phyloP scores from a whole-genome alignment of 257 asterid species.

The Forsythia viridissima region DNA sequence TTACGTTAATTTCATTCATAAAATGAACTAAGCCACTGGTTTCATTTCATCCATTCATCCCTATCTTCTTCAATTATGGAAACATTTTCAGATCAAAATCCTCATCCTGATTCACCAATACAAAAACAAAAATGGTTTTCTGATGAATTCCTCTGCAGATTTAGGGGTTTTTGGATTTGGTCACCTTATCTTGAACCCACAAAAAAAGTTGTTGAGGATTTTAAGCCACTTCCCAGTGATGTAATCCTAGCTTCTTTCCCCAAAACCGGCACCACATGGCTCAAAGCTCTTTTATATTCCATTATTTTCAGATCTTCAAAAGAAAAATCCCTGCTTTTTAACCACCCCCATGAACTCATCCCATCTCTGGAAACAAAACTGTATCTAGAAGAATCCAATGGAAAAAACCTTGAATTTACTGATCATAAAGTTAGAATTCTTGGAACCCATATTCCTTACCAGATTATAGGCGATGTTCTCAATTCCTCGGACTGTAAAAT shows the following conservation, averaged over 20 bases:
- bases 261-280: conserved; percentile 68
- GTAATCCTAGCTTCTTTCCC: conserved; percentile 54
- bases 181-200: conserved; percentile 38
- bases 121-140: conserved; percentile 41
- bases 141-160: conserved; percentile 32
- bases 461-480: conserved; percentile 27
- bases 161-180: conserved; percentile 49
- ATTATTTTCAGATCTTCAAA: conserved; percentile 27
- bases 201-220: conserved; percentile 22
- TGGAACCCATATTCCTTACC: conserved; percentile 48
- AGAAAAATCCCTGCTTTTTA: conserved; percentile 5
- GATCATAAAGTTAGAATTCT: conserved; percentile 29
- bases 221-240: conserved; percentile 44
- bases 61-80: neutral
- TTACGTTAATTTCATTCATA: too few relatives aligned
- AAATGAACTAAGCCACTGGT: too few relatives aligned
- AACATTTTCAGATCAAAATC: neutral
- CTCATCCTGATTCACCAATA: conserved; percentile 10
- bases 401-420: neutral
- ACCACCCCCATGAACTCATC: conserved; percentile 52
- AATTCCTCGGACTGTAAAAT: conserved; percentile 37
- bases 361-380: conserved; percentile 51
- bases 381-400: neutral
- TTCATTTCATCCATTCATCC: neutral
- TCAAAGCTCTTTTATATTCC: conserved; percentile 52